Conservation (phyloP, 2,329 filamentous ascomycete species). For the Fusarium proliferatum region DNA sequence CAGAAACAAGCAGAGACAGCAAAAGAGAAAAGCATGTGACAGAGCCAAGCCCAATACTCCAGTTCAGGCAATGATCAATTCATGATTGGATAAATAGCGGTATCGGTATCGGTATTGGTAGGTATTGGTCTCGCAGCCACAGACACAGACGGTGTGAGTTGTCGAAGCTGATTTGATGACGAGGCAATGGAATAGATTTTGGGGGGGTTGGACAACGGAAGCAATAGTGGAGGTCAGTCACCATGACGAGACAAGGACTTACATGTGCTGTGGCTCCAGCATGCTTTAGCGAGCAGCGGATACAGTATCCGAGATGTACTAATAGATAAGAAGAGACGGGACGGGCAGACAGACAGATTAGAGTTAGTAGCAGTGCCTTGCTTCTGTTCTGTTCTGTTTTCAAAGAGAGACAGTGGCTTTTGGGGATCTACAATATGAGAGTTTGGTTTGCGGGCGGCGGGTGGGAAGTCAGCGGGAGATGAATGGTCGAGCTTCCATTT, state of each 20-base stretch:
- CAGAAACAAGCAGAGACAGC: background rate
- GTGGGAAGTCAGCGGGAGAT: slow-evolving; percentile 11
- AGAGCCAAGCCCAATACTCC: slow-evolving; percentile 27
- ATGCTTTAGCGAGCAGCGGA: slow-evolving; percentile 35
- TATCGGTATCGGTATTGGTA: slow-evolving; percentile 19
- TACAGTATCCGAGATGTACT: slow-evolving; percentile 19
- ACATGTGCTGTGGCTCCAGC: slow-evolving; percentile 50
- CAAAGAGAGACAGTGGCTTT: slow-evolving; percentile 8
- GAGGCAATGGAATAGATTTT: slow-evolving; percentile 35
- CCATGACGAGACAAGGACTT: slow-evolving; percentile 44
- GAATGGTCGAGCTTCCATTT: slow-evolving; percentile 30
- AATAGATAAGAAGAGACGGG: background rate
- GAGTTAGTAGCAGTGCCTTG: background rate
- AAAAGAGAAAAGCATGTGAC: slow-evolving; percentile 36
- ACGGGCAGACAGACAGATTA: background rate
- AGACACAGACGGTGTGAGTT: slow-evolving; percentile 35
- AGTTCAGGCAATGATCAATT: slow-evolving; percentile 18
- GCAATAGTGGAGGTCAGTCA: slow-evolving; percentile 30
- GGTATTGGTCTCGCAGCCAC: slow-evolving; percentile 22
- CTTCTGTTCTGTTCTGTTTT: background rate
- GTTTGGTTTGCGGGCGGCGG: slow-evolving; percentile 11
- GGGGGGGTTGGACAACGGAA: slow-evolving; percentile 36
- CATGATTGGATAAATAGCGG: slow-evolving; percentile 39
- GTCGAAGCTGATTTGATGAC: slow-evolving; percentile 46
- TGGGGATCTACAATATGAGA: slow-evolving; percentile 22